Evolutionary conservation across 495 filamentous ascomycete genomes (phyloP).

Genomic region (Xylaria bambusicola): DNA sequence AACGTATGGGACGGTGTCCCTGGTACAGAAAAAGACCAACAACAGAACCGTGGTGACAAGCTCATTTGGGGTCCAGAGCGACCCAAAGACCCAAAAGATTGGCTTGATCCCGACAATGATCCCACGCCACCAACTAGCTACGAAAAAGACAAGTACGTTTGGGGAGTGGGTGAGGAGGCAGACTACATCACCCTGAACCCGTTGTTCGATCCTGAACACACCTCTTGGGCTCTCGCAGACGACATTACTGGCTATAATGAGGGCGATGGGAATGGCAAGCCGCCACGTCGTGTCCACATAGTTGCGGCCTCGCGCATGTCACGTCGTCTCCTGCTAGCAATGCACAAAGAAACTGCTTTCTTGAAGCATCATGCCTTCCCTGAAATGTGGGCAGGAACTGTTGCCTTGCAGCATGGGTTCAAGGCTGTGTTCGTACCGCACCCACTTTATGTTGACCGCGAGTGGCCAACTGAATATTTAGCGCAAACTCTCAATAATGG

Average conservation of each 20-base stretch:
- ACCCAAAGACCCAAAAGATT: constrained; percentile 62
- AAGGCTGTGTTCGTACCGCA: constrained; percentile 95
- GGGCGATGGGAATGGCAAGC: constrained; percentile 53
- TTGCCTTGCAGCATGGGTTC: constrained; percentile 87
- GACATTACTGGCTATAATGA: constrained; percentile 90
- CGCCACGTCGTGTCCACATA: constrained; percentile 85
- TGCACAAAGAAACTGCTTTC: constrained; percentile 85
- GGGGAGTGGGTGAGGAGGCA: constrained; percentile 91
- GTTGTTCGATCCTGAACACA: constrained; percentile 86
- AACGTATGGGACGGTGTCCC: constrained; percentile 64
- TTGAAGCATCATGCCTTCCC: constrained; percentile 87
- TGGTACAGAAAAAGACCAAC: constrained; percentile 33
- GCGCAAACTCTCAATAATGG: constrained; percentile 84
- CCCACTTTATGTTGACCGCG: constrained; percentile 85
- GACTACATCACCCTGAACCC: constrained; percentile 94
- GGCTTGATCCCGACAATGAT: constrained; percentile 68
- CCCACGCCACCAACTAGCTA: constrained; percentile 68
- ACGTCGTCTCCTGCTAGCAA: constrained; percentile 74
- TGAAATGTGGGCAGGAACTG: constrained; percentile 91
- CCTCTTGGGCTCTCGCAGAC: constrained; percentile 81
- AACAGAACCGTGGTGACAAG: constrained; percentile 54
- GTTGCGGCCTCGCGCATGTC: constrained; percentile 84
- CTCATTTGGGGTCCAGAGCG: constrained; percentile 84
- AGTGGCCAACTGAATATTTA: constrained; percentile 81
- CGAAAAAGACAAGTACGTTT: constrained; percentile 77